Conservation (phyloP, 345 rosid species). For the Pelargonium nanum region DNA sequence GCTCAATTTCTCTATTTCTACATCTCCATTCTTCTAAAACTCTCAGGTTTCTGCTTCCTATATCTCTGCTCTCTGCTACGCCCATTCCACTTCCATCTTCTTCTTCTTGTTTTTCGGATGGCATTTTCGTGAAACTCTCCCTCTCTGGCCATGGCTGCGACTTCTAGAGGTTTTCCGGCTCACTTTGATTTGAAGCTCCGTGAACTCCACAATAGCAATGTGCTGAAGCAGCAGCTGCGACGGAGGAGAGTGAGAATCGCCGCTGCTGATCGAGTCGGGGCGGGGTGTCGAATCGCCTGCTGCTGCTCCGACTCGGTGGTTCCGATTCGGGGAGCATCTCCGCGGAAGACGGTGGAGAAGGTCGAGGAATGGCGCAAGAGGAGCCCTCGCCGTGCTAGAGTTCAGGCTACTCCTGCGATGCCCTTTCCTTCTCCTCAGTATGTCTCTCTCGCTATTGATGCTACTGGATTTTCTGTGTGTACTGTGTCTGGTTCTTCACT, state of each 20-base stretch:
- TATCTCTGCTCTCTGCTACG: neutral
- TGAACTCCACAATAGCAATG: slow-evolving; percentile 8
- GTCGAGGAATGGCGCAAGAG: slow-evolving; percentile 50
- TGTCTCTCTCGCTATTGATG: slow-evolving; percentile 3
- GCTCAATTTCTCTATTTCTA: neutral
- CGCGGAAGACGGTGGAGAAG: slow-evolving; percentile 32
- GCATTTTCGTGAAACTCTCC: slow-evolving; percentile 23
- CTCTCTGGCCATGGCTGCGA: slow-evolving; percentile 38
- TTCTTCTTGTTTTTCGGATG: slow-evolving; percentile 26
- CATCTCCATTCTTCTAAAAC: neutral
- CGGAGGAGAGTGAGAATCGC: slow-evolving; percentile 21
- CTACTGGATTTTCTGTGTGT: too few relatives aligned
- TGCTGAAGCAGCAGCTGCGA: slow-evolving; percentile 18
- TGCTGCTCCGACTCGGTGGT: slow-evolving; percentile 51
- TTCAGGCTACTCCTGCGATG: slow-evolving; percentile 49
- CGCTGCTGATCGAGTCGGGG: slow-evolving; percentile 8
- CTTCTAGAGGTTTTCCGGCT: slow-evolving; percentile 41
- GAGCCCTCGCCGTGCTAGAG: slow-evolving; percentile 38
- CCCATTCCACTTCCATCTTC: neutral
- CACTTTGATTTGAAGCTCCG: slow-evolving; percentile 44
- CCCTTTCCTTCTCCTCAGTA: slow-evolving; percentile 82
- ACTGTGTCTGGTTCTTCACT: too few relatives aligned
- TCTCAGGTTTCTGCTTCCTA: slow-evolving; percentile 4
- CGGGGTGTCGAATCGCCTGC: slow-evolving; percentile 29
- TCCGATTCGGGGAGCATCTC: slow-evolving; percentile 28